Evolutionary conservation across 2,329 filamentous ascomycete species (phyloP).

Genomic region (Calonectria fujianensis): DNA sequence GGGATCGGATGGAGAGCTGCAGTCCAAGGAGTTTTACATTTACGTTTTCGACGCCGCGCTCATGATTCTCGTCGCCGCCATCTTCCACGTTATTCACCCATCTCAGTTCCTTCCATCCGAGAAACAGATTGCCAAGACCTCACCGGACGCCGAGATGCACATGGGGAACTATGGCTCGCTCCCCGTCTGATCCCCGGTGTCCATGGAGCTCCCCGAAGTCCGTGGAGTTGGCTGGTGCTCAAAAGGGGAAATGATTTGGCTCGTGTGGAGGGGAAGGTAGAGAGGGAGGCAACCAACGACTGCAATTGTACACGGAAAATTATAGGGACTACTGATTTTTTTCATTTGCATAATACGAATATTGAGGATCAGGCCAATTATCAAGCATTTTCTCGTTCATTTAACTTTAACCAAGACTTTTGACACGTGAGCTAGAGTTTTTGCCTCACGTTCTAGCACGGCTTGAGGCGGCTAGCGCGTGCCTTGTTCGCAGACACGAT

Average conservation of each 20-base stretch:
- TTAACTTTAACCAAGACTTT: slow-evolving; percentile 6
- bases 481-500: not conserved
- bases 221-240: not conserved
- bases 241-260: not conserved
- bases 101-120: not conserved
- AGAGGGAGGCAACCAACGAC: not conserved
- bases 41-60: slow-evolving; percentile 59
- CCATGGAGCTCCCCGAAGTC: not conserved
- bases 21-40: slow-evolving; percentile 56
- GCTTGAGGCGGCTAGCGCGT: not conserved
- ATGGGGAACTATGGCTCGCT: slow-evolving; percentile 11
- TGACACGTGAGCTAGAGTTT: not conserved
- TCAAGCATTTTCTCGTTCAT: not conserved
- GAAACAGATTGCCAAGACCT: not conserved
- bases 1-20: slow-evolving; percentile 55
- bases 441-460: not conserved
- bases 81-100: slow-evolving; percentile 38
- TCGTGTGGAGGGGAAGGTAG: not conserved
- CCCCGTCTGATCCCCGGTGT: not conserved
- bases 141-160: slow-evolving; percentile 23
- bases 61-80: slow-evolving; percentile 53
- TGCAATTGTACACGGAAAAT: not conserved
- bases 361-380: not conserved
- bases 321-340: not conserved
- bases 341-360: not conserved